Base-by-base conservation (phyloP, 169 alveolate genomes). In the Cyclospora cayetanensis region DNA sequence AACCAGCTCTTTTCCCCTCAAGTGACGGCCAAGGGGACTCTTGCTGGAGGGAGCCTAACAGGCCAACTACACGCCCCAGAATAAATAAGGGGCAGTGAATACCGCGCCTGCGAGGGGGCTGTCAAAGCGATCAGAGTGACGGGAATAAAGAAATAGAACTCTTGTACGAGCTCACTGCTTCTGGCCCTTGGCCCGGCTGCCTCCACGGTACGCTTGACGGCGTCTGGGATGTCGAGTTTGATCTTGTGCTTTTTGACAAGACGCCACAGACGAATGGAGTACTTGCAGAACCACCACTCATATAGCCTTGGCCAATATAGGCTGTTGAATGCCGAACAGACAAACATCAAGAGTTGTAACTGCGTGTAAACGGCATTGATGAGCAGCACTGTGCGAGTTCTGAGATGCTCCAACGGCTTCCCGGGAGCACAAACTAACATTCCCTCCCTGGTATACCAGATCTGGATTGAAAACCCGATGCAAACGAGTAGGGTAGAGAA, bases 301-400 rank as follows among this genome's bases (percentile, higher is more conserved):
- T 79, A 60, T 50, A 79, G 43, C 29, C 52, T 1, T 20, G 74
- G 55, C 89, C 89, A 79, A 43, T 39, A 27, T 3, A 79, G 72
- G 52, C 41, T 27, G 50, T 79, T 79, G 68, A 79, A 1, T 72
- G 27, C 50, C 27, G 66, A 39, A 50, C 89, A 25, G 50, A 79
- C 7, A 72, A 79, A 79, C 68, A 79, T 27, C 37, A 79, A 34
- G 20, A 79, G 72, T 72, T 79, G 89, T 60, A 79, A 50, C 72
- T 79, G 89, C 27, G 74, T 79, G 46, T 27, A 79, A 9, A 79
- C 27, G 52, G 46, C 89, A 31, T 79, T 79, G 89, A 79, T n/a
- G 2, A 79, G 4, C 27, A 50, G 42, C 89, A 79, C 41, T 20
- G 46, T 43, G 89, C 43, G 42, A 46, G 41, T 37, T 2, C n/a